These are phyloP conservation scores for Emergomyces africanus DNA, from an alignment of 2,329 filamentous ascomycete genomes.

Conservation along the genomic window DNA sequence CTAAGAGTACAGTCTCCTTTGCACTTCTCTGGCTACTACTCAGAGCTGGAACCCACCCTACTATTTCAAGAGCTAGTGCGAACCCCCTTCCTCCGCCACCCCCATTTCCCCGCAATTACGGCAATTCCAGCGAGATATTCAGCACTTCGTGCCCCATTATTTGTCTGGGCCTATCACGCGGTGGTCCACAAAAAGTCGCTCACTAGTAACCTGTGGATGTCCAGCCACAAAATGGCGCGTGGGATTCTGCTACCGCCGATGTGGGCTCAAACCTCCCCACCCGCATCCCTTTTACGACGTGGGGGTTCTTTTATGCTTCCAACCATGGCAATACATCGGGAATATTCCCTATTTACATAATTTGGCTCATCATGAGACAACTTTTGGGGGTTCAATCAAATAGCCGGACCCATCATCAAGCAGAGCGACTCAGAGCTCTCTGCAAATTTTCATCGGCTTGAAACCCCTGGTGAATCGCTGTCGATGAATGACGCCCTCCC, in stretches of 20 bases:
- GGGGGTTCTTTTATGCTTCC: background rate
- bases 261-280: background rate
- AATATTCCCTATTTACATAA: conserved; percentile 1
- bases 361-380: background rate
- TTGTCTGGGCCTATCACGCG: background rate
- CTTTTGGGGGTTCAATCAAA: background rate
- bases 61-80: background rate
- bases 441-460: background rate
- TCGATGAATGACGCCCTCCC: too few species aligned
- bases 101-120: conserved; percentile 2
- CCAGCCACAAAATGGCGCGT: background rate
- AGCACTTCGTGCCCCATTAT: background rate
- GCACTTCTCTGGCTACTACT: background rate
- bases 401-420: background rate
- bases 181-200: background rate
- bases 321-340: background rate
- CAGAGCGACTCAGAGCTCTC: background rate
- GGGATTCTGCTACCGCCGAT: background rate
- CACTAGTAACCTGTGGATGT: background rate
- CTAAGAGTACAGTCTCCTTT: background rate
- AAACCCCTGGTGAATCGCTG: background rate
- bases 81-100: background rate
- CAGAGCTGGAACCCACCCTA: background rate
- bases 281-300: background rate
- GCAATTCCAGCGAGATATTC: background rate